Conservation (phyloP, 202 grass and related monocot genomes). For the Bolboschoenoplectus hybrid region DNA sequence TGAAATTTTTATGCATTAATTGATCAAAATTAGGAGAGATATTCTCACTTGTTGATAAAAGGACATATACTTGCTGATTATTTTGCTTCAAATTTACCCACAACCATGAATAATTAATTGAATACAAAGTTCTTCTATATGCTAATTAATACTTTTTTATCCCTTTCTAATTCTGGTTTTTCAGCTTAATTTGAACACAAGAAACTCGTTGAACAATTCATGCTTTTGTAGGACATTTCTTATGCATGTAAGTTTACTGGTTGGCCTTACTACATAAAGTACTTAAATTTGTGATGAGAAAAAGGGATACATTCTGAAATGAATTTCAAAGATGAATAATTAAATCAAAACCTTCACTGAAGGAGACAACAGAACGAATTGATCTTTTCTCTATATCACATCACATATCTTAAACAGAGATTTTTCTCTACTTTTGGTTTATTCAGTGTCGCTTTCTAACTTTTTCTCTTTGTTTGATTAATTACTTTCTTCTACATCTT, state of each 20-base stretch:
- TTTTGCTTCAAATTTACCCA: background rate
- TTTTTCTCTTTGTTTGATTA: slow-evolving; percentile 9
- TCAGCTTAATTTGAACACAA: background rate
- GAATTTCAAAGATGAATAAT: slow-evolving; percentile 17
- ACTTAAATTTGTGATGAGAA: slow-evolving; percentile 9
- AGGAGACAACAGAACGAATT: background rate
- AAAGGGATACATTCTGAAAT: slow-evolving; percentile 19
- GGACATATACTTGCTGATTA: background rate
- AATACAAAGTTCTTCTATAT: background rate
- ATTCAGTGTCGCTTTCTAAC: background rate
- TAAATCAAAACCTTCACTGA: slow-evolving; percentile 28
- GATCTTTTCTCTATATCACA: slow-evolving; percentile 19
- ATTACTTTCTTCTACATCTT: background rate
- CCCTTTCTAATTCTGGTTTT: background rate
- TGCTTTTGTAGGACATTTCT: background rate
- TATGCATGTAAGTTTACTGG: background rate
- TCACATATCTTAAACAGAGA: slow-evolving; percentile 12
- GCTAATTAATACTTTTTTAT: background rate
- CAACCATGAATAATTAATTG: background rate
- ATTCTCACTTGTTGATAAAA: background rate
- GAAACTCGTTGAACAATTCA: background rate
- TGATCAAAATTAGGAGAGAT: background rate
- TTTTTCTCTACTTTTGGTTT: background rate
- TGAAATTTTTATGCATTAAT: background rate
- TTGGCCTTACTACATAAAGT: background rate